Evolutionary conservation across 2,329 filamentous ascomycete genomes (phyloP).

Genomic region (Calonectria pauciramosa): DNA sequence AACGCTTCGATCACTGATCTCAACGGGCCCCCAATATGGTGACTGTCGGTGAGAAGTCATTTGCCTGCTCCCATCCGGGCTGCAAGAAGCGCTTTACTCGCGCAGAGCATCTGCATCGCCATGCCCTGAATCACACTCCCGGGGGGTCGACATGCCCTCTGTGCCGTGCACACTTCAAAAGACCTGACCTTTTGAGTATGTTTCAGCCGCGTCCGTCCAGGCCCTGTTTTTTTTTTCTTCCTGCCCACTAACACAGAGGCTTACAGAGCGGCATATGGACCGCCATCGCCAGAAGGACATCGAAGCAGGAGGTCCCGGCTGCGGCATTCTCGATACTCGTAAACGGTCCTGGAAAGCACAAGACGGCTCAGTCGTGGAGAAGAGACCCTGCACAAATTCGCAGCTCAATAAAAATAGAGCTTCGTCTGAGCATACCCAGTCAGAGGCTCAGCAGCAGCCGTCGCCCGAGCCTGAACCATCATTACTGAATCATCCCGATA

Average conservation of each 20-base stretch:
- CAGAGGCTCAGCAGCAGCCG: constrained; percentile 24
- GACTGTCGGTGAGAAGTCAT: constrained; percentile 35
- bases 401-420: constrained; percentile 24
- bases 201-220: constrained; percentile 5
- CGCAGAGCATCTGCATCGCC: constrained; percentile 70
- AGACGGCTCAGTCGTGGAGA: constrained; percentile 66
- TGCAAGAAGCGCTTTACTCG: constrained; percentile 69
- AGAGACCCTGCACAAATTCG: constrained; percentile 41
- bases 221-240: background rate
- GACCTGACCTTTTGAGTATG: constrained; percentile 63
- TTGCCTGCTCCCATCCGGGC: constrained; percentile 57
- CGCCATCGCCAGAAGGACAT: constrained; percentile 67
- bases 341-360: constrained; percentile 69
- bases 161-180: constrained; percentile 72
- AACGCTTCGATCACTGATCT: constrained; percentile 14
- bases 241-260: background rate
- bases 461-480: constrained; percentile 18
- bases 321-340: constrained; percentile 65
- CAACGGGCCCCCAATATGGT: constrained; percentile 12
- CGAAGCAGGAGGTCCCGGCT: constrained; percentile 66
- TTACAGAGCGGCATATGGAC: constrained; percentile 68
- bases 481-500: background rate
- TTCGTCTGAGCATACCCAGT: constrained; percentile 18
- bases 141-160: constrained; percentile 68
- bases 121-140: constrained; percentile 68